phyloP scores from a whole-genome alignment of 2,329 filamentous ascomycete species.

The Fusarium sp. region DNA sequence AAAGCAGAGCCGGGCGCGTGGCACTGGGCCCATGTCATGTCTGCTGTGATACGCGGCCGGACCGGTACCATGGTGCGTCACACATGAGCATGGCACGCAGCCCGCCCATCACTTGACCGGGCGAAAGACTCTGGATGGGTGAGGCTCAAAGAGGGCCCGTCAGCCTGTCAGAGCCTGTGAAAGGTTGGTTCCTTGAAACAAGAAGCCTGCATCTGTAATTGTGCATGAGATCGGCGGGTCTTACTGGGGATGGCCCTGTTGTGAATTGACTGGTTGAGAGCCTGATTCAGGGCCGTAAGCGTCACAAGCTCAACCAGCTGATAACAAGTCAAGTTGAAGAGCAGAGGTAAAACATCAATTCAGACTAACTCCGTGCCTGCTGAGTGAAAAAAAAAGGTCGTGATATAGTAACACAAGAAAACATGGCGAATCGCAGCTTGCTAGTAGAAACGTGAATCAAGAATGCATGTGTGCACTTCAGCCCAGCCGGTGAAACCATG shows the following conservation, averaged over 20 bases:
- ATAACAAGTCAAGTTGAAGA: not conserved
- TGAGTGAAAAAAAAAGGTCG: not conserved
- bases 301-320: not conserved
- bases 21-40: constrained; percentile 11
- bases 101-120: constrained; percentile 30
- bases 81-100: constrained; percentile 15
- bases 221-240: constrained; percentile 9
- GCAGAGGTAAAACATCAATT: constrained; percentile 20
- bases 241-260: not conserved
- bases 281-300: not conserved
- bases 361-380: constrained; percentile 27
- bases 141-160: not conserved
- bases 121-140: not conserved
- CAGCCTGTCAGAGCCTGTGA: constrained; percentile 14
- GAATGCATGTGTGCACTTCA: not conserved
- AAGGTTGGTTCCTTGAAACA: constrained; percentile 15
- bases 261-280: not conserved
- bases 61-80: constrained; percentile 19
- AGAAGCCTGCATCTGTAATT: not conserved
- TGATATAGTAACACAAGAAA: not conserved
- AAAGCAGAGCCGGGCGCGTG: not conserved
- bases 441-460: not conserved
- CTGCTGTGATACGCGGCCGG: constrained; percentile 16
- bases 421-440: constrained; percentile 14
- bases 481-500: not conserved